Evolutionary conservation across 2,329 filamentous ascomycete species (phyloP).

Genomic region (Leptographium wingfieldii): DNA sequence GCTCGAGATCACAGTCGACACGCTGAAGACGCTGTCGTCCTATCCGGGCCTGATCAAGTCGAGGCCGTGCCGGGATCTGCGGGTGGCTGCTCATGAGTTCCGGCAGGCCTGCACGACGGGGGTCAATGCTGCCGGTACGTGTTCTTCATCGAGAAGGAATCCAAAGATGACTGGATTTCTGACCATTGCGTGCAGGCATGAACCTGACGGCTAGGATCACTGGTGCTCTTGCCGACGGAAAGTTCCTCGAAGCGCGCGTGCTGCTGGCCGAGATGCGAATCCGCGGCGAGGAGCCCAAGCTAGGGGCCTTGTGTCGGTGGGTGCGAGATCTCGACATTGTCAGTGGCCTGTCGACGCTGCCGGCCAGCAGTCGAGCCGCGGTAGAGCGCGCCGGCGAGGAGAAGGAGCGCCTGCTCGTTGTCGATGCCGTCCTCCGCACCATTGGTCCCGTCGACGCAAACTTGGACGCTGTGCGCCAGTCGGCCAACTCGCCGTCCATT

Average conservation of each 20-base stretch:
- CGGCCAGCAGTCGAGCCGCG: constrained; percentile 25
- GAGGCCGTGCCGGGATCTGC: constrained; percentile 53
- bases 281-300: constrained; percentile 49
- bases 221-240: constrained; percentile 50
- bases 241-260: constrained; percentile 52
- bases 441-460: constrained; percentile 47
- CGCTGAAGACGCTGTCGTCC: constrained; percentile 42
- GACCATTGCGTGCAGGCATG: constrained; percentile 23
- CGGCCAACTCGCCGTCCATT: constrained; percentile 31
- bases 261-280: constrained; percentile 59
- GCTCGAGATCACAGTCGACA: constrained; percentile 54
- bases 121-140: constrained; percentile 37
- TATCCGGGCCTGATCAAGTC: constrained; percentile 54
- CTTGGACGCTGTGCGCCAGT: background rate
- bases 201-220: constrained; percentile 57
- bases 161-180: background rate
- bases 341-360: constrained; percentile 47
- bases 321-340: constrained; percentile 59
- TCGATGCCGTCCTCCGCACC: constrained; percentile 52
- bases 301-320: constrained; percentile 60
- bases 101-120: constrained; percentile 57
- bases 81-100: constrained; percentile 56
- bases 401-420: constrained; percentile 42
- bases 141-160: too few relatives aligned
- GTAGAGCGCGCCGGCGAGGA: constrained; percentile 31